Base-by-base conservation (phyloP, 192 early-diverging fungal genomes). In the Entophlyctis luteolus region DNA sequence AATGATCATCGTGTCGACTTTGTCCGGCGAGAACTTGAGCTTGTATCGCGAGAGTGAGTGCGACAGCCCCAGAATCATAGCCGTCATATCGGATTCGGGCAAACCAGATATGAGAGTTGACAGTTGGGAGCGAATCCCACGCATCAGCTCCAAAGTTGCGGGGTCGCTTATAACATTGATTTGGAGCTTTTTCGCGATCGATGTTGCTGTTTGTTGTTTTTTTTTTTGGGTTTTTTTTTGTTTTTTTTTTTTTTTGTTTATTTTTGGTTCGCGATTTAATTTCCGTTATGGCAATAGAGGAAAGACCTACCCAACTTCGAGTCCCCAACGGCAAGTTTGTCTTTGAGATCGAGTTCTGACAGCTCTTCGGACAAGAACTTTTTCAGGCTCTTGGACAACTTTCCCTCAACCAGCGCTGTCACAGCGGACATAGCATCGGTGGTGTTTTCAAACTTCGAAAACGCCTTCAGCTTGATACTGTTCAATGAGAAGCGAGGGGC, bases 1-100 rank as follows among this genome's bases (percentile, higher is more conserved):
- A 56, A 97, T 93, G 76, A 98, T 96, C 97, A 99, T 99, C 38
- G 95, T 99, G 83, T 99, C 96, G 12, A 97, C 94, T 87, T 97
- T 99, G 82, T 99, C 96, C 67, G 95, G 93, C 42, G 88, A 91
- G 87, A 99, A 99, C 83, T 99, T 99, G 81, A 99, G 92, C 83
- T 97, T 97, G 82, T 96, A 96, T 35, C 96, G 92, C 22, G 96
- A 99, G 48, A 97, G 89, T 36, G 94, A 96, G 88, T 99, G 96
- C 53, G 95, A 96, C 53, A 99, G 89, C 89, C 96, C 96, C 52
- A 98, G 88, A 66, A 92, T 87, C 94, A 98, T 97, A 57, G 93
- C 89, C 37, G 85, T 86, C 85, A 98, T 84, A 70, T 96, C 94
- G n/a, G 86, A 59, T n/a, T 87, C 80, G 34, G 91, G 84, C 25